Evolutionary conservation across 257 asterid genomes (phyloP).

Genomic region (Solanum sejunctum): DNA sequence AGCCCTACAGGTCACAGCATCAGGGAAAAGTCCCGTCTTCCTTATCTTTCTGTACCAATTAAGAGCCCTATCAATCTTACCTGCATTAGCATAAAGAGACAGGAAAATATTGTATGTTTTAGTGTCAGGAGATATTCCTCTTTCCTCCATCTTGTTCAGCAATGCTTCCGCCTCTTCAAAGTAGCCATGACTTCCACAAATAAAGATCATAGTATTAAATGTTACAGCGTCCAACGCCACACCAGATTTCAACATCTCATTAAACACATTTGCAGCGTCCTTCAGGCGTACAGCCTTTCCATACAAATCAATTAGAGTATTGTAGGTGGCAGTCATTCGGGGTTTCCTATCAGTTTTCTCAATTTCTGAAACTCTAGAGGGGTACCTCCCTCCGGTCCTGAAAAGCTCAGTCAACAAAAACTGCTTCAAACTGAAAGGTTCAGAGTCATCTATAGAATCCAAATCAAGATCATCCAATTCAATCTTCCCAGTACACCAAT

Average conservation of each 20-base stretch:
- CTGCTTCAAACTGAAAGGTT: slow-evolving; percentile 60
- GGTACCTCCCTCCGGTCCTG: slow-evolving; percentile 52
- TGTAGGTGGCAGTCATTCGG: slow-evolving; percentile 60
- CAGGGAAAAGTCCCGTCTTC: slow-evolving; percentile 77
- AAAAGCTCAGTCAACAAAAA: slow-evolving; percentile 77
- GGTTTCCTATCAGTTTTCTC: slow-evolving; percentile 38
- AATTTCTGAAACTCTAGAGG: slow-evolving; percentile 10
- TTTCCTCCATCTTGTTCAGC: slow-evolving; percentile 69
- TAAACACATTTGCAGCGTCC: slow-evolving; percentile 71
- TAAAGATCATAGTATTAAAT: slow-evolving; percentile 78
- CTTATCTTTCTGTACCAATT: slow-evolving; percentile 53
- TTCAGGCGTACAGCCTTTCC: slow-evolving; percentile 82
- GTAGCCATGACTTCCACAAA: slow-evolving; percentile 68
- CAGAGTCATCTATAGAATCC: slow-evolving; percentile 38
- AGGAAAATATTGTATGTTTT: slow-evolving; percentile 74
- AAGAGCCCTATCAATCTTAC: slow-evolving; percentile 50
- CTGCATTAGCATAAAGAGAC: slow-evolving; percentile 48
- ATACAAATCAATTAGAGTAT: slow-evolving; percentile 80
- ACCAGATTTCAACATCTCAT: slow-evolving; percentile 73
- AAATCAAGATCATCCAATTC: slow-evolving; percentile 61
- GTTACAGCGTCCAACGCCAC: slow-evolving; percentile 64
- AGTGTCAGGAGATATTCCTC: slow-evolving; percentile 66
- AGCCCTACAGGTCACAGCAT: slow-evolving; percentile 61
- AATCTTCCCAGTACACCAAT: slow-evolving; percentile 67
- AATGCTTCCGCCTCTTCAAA: slow-evolving; percentile 80